A percentile compares a stretch with the other conserved stretches of the same genome.
Evolutionary conservation across 164 flowering plant species (phyloP).

Genomic region (Liriodendron chinense): DNA sequence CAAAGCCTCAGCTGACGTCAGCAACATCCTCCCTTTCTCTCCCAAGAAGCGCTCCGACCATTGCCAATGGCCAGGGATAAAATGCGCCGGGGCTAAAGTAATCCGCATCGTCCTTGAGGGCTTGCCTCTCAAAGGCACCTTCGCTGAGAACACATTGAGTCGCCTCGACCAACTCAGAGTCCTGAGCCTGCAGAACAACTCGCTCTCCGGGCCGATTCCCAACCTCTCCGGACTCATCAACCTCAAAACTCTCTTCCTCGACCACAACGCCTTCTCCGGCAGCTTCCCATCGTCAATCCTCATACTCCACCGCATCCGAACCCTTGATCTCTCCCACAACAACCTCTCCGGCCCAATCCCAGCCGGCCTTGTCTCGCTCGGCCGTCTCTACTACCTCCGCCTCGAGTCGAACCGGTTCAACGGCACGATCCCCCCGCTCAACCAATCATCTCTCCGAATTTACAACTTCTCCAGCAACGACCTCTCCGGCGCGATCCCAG

Average conservation of each 20-base stretch:
- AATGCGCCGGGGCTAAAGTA: constrained; percentile 40
- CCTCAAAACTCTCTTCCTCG: constrained; percentile 70
- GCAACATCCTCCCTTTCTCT: constrained; percentile 42
- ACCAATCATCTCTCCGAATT: constrained; percentile 54
- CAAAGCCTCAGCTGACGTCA: constrained; percentile 56
- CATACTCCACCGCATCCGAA: constrained; percentile 55
- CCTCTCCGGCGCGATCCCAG: constrained; percentile 67
- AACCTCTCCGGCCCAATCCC: constrained; percentile 59
- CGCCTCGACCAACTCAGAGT: constrained; percentile 75
- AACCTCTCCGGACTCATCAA: constrained; percentile 60
- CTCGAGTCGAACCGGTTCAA: constrained; percentile 60
- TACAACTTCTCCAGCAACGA: constrained; percentile 71
- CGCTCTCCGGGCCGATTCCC: constrained; percentile 76
- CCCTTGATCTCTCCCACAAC: constrained; percentile 69
- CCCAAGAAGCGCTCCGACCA: constrained; percentile 14
- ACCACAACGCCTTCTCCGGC: constrained; percentile 66
- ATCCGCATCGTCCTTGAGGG: constrained; percentile 51
- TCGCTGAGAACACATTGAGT: constrained; percentile 48
- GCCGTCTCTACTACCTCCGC: constrained; percentile 49
- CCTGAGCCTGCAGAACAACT: constrained; percentile 66
- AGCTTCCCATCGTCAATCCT: constrained; percentile 55
- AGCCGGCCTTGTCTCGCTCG: constrained; percentile 27
- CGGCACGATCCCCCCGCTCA: constrained; percentile 68
- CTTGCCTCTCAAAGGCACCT: constrained; percentile 44
- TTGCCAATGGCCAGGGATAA: constrained; percentile 72